phyloP scores from a whole-genome alignment of 2,329 filamentous ascomycete species.

The Neospermospora avenae region DNA sequence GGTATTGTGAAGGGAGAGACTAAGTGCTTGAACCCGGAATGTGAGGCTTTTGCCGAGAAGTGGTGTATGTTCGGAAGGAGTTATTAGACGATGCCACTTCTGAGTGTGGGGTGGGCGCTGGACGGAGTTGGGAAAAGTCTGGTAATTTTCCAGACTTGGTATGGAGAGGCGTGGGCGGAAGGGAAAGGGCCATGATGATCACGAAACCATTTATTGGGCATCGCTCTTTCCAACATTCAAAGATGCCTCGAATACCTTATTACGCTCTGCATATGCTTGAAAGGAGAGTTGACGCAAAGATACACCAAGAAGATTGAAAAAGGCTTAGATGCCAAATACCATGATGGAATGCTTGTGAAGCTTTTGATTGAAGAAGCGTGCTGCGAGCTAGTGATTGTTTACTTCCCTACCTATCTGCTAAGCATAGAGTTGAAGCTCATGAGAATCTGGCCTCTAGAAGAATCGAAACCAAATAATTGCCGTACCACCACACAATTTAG shows the following conservation, averaged over 20 bases:
- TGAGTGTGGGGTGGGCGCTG: background rate
- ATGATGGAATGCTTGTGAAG: too few relatives aligned
- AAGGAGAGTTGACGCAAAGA: background rate
- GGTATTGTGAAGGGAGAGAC: conserved; percentile 76
- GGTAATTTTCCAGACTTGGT: background rate
- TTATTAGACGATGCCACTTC: conserved; percentile 29
- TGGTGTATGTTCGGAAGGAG: conserved; percentile 91
- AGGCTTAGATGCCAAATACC: too few relatives aligned
- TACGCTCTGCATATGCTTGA: background rate
- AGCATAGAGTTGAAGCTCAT: too few relatives aligned
- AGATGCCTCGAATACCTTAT: background rate
- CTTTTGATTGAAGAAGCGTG: too few relatives aligned
- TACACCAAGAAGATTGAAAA: conserved; percentile 5
- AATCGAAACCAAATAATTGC: too few relatives aligned
- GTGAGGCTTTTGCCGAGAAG: conserved; percentile 69
- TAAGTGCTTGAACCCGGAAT: conserved; percentile 90
- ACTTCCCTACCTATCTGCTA: too few relatives aligned
- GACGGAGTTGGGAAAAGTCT: conserved; percentile 17
- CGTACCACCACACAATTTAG: too few relatives aligned
- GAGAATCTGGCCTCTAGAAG: too few relatives aligned
- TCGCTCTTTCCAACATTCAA: background rate
- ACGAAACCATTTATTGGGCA: background rate
- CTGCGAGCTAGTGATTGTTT: too few relatives aligned
- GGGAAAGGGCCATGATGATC: background rate
- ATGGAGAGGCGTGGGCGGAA: background rate